Evolutionary conservation across 371 early-diverging fungal genomes (phyloP).

Genomic region (Blastocladiella emersonii): DNA sequence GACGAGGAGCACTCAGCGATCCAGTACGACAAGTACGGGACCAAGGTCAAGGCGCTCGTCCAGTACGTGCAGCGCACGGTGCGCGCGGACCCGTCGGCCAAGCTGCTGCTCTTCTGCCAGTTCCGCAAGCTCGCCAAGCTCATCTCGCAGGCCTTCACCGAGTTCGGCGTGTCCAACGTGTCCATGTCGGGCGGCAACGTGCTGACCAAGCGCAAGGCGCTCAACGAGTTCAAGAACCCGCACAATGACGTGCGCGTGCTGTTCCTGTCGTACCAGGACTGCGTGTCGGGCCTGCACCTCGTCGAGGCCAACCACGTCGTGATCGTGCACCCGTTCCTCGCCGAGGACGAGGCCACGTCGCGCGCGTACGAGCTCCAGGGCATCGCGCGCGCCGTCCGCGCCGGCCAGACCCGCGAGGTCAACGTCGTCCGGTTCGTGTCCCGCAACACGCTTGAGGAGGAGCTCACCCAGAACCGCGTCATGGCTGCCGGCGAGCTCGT

Average conservation of each 20-base stretch:
- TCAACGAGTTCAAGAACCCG: neutral
- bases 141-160: neutral
- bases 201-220: neutral
- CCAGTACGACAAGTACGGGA: neutral
- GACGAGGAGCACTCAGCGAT: neutral
- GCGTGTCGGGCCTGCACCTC: conserved; percentile 5
- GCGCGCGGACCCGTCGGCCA: neutral
- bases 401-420: neutral
- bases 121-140: neutral
- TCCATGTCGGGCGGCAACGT: neutral
- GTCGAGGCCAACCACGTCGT: conserved; percentile 2
- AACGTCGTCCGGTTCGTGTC: neutral
- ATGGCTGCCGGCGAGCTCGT: neutral
- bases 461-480: neutral
- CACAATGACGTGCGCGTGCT: neutral
- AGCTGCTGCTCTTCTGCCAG: conserved; percentile 1
- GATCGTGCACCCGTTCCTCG: conserved; percentile 5
- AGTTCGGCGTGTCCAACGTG: neutral
- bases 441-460: conserved; percentile 1
- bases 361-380: conserved; percentile 1
- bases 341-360: neutral
- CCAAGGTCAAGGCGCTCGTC: conserved; percentile 2
- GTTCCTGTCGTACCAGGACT: conserved; percentile 1
- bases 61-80: neutral
- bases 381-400: neutral